phyloP scores from a whole-genome alignment of 2,329 filamentous ascomycete species.

The Calonectria naviculata region DNA sequence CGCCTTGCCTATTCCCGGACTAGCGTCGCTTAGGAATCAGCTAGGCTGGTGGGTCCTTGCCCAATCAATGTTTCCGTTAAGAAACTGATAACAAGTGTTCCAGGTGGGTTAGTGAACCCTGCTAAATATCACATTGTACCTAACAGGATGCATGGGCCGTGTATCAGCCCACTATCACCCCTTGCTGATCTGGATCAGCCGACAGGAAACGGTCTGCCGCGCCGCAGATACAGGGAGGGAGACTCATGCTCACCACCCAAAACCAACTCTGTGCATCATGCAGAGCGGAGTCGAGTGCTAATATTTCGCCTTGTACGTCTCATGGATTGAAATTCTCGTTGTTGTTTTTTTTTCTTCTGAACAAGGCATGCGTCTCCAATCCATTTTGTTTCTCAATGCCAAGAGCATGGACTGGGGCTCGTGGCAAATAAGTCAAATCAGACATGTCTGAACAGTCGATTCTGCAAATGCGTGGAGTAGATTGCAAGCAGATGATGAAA shows the following conservation, averaged over 20 bases:
- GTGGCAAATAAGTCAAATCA: background rate
- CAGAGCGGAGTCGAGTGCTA: background rate
- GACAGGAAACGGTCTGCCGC: background rate
- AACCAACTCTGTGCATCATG: background rate
- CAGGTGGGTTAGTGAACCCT: background rate
- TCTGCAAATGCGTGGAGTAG: background rate
- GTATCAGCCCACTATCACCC: slow-evolving; percentile 9
- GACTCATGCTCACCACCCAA: background rate
- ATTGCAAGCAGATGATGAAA: background rate
- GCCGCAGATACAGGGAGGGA: background rate
- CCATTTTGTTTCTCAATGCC: too few species aligned
- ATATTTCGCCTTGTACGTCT: background rate
- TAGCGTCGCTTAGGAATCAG: slow-evolving; percentile 40
- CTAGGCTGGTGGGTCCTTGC: slow-evolving; percentile 21
- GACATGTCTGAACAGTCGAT: background rate
- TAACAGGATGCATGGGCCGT: slow-evolving; percentile 1
- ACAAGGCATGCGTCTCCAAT: background rate
- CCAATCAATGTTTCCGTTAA: slow-evolving; percentile 39
- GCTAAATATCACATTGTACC: background rate
- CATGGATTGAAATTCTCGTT: background rate
- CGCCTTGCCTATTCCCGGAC: slow-evolving; percentile 41
- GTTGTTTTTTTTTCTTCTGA: too few species aligned
- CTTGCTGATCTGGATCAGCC: background rate
- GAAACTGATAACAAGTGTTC: background rate
- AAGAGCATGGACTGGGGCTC: too few species aligned